A percentile compares a stretch with the other conserved stretches of the same genome.
Conservation (phyloP, 2,329 filamentous ascomycete species). For the Graphiopsis chlorocephala region DNA sequence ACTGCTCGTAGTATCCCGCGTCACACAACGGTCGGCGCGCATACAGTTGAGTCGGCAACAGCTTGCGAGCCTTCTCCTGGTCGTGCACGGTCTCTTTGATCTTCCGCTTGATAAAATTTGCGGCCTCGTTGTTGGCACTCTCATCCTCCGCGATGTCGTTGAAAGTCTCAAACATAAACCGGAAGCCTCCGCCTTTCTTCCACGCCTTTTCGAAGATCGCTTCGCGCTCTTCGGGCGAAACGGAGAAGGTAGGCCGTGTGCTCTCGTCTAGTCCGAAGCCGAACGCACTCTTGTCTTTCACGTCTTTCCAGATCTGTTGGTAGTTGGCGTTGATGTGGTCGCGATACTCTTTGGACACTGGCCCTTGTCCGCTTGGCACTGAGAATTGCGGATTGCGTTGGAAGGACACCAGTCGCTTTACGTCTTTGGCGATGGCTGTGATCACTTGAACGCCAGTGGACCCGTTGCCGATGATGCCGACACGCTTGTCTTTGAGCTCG, state of each 20-base stretch:
- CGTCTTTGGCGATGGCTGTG: constrained; percentile 24
- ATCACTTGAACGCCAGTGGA: constrained; percentile 30
- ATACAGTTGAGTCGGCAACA: constrained; percentile 63
- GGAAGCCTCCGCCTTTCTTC: constrained; percentile 32
- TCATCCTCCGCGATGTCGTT: constrained; percentile 40
- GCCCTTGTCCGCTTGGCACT: constrained; percentile 27
- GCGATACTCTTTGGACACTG: constrained; percentile 24
- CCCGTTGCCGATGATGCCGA: constrained; percentile 38
- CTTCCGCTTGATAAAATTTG: constrained; percentile 46
- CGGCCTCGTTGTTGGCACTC: constrained; percentile 53
- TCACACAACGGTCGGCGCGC: constrained; percentile 62
- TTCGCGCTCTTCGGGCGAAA: constrained; percentile 25
- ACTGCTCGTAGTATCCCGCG: constrained; percentile 35
- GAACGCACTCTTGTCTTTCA: constrained; percentile 47
- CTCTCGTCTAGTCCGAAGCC: constrained; percentile 32
- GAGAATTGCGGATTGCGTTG: constrained; percentile 32
- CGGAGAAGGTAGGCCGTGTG: constrained; percentile 16
- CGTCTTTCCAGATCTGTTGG: constrained; percentile 36
- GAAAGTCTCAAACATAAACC: constrained; percentile 38
- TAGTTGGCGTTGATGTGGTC: constrained; percentile 27
- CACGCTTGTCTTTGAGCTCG: constrained; percentile 31
- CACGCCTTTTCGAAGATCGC: constrained; percentile 29
- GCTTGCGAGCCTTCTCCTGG: constrained; percentile 53
- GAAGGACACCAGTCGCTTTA: constrained; percentile 29
- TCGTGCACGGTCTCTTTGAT: constrained; percentile 41